These are phyloP conservation scores for Moesziomyces aphidis DNA, from an alignment of 1,284 basidiomycete species.

Conservation along the genomic window DNA sequence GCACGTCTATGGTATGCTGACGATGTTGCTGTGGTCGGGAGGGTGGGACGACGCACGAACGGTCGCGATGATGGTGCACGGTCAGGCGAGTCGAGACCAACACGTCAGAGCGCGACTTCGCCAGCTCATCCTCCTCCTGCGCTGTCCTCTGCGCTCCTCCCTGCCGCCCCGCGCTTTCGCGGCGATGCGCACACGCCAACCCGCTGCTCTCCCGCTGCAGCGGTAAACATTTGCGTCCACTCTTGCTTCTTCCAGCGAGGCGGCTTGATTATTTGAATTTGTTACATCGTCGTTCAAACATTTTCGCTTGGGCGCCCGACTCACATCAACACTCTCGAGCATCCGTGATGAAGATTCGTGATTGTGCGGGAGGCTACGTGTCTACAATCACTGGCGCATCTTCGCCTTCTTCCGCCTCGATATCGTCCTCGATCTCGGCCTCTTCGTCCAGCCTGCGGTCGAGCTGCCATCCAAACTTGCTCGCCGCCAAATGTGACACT, in stretches of 20 bases:
- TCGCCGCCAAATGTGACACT: slow-evolving; percentile 15
- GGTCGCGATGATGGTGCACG: background rate
- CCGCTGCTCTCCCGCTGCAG: too few relatives aligned
- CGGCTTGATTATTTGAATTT: too few relatives aligned
- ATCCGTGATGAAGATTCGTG: too few relatives aligned
- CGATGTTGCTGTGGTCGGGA: background rate
- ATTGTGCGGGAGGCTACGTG: slow-evolving; percentile 1
- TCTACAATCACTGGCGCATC: slow-evolving; percentile 48
- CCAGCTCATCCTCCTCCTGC: background rate
- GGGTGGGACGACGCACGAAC: background rate
- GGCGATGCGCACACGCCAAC: too few relatives aligned
- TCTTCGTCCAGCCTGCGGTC: slow-evolving; percentile 39
- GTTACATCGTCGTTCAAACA: too few relatives aligned
- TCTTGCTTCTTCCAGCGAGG: too few relatives aligned
- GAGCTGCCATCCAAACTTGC: slow-evolving; percentile 33
- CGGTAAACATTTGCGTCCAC: too few relatives aligned
- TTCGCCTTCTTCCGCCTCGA: slow-evolving; percentile 41
- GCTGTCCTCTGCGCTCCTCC: background rate
- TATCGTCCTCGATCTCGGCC: slow-evolving; percentile 35
- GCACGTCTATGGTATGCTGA: background rate
- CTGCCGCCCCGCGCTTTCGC: too few relatives aligned
- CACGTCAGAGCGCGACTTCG: slow-evolving; percentile 15
- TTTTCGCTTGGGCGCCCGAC: too few relatives aligned
- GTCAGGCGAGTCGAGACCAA: slow-evolving; percentile 16
- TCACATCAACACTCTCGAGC: too few relatives aligned